These are phyloP conservation scores for Microdochium trichocladiopsis DNA, from an alignment of 2,329 filamentous ascomycete species.

Conservation along the genomic window DNA sequence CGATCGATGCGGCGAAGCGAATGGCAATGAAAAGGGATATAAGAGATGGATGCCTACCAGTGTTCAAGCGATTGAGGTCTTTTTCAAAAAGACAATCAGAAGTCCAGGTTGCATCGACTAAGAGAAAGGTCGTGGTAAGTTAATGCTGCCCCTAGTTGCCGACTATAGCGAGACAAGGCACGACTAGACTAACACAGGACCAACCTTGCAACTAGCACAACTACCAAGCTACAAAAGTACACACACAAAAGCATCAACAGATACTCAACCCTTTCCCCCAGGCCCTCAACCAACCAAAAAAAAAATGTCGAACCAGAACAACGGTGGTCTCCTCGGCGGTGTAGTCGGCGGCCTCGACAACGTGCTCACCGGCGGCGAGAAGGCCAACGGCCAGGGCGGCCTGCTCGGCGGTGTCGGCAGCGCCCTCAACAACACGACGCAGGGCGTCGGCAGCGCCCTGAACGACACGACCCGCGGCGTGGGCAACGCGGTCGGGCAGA, in stretches of 20 bases:
- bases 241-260: neutral
- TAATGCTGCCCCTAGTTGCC: no score
- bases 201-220: neutral
- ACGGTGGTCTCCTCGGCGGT: slow-evolving; percentile 23
- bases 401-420: slow-evolving; percentile 21
- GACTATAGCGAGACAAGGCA: no score
- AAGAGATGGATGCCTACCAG: neutral
- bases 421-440: slow-evolving; percentile 19
- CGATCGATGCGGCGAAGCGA: neutral
- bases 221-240: no score
- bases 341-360: slow-evolving; percentile 23
- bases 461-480: slow-evolving; percentile 20
- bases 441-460: slow-evolving; percentile 19
- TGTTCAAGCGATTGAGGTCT: no score
- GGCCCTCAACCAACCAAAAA: slow-evolving; percentile 3
- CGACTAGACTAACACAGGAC: no score
- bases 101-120: no score
- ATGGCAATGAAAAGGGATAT: neutral
- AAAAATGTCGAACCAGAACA: slow-evolving; percentile 21
- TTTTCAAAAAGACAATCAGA: no score
- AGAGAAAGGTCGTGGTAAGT: no score
- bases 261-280: slow-evolving; percentile 2
- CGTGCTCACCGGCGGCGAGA: slow-evolving; percentile 22
- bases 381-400: slow-evolving; percentile 22
- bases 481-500: slow-evolving; percentile 20